A percentile compares a stretch with the other conserved stretches of the same genome.
Conservation (phyloP, 1,139 yeast species). For the Fermentozyma sake region DNA sequence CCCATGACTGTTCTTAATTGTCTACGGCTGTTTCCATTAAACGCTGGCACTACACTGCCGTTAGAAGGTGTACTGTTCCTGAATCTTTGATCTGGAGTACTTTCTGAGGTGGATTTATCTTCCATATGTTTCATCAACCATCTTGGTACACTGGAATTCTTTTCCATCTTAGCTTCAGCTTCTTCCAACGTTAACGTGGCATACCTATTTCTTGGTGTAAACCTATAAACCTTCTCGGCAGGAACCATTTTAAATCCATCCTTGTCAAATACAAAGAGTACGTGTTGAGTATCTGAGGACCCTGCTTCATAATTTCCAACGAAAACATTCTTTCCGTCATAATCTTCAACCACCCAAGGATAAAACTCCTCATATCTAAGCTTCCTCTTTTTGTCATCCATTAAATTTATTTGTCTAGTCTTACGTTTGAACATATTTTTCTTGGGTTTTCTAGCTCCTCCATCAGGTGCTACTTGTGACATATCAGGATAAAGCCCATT, state of each 20-base stretch:
- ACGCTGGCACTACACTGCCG: slow-evolving; percentile 9
- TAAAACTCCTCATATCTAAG: slow-evolving; percentile 91
- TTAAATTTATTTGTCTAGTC: slow-evolving; percentile 76
- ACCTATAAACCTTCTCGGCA: slow-evolving; percentile 87
- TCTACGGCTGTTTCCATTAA: slow-evolving; percentile 10
- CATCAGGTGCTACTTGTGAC: slow-evolving; percentile 87
- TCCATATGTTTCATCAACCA: slow-evolving; percentile 95
- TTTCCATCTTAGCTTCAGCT: slow-evolving; percentile 93
- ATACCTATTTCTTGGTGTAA: slow-evolving; percentile 89
- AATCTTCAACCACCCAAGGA: slow-evolving; percentile 98
- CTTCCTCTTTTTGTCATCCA: slow-evolving; percentile 77
- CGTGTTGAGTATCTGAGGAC: slow-evolving; percentile 75
- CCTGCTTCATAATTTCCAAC: slow-evolving; percentile 97
- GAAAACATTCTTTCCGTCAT: slow-evolving; percentile 89
- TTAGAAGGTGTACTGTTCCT: slow-evolving; percentile 21
- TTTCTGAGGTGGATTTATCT: slow-evolving; percentile 48
- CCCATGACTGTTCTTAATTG: slow-evolving; percentile 60
- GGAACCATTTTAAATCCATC: slow-evolving; percentile 94
- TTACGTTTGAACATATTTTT: slow-evolving; percentile 67
- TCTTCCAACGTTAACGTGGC: slow-evolving; percentile 93
- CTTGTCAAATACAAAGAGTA: slow-evolving; percentile 76
- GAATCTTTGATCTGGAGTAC: slow-evolving; percentile 45
- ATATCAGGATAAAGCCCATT: slow-evolving; percentile 40
- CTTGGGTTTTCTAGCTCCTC: slow-evolving; percentile 74
- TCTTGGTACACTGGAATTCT: slow-evolving; percentile 74